Conservation (phyloP, 2,329 filamentous ascomycete species). For the Trichoderma asperellum region DNA sequence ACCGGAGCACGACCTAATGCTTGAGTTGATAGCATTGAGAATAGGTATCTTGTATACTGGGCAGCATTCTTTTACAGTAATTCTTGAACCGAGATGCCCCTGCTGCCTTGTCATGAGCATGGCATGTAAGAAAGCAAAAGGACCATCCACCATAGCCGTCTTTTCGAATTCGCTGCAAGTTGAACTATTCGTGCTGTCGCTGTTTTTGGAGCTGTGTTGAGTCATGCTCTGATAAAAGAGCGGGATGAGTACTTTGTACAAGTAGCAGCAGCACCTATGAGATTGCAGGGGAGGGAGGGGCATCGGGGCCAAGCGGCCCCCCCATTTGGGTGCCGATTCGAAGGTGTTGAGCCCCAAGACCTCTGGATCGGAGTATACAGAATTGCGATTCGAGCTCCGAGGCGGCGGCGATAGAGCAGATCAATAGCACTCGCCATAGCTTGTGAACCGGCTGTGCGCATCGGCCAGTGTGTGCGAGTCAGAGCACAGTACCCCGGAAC, state of each 20-base stretch:
- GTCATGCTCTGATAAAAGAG: constrained; percentile 9
- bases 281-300: neutral
- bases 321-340: constrained; percentile 16
- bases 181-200: constrained; percentile 18
- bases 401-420: neutral
- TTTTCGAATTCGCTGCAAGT: neutral
- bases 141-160: neutral
- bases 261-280: neutral
- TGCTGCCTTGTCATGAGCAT: neutral
- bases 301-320: constrained; percentile 12
- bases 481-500: constrained; percentile 9
- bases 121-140: neutral
- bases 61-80: neutral
- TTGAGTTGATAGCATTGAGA: neutral
- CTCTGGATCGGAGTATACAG: neutral
- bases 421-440: neutral
- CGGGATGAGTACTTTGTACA: constrained; percentile 4
- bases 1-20: neutral
- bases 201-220: constrained; percentile 8
- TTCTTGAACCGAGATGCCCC: neutral
- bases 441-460: neutral
- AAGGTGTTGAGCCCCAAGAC: constrained; percentile 5
- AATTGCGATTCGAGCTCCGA: constrained; percentile 19
- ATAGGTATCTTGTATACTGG: neutral
- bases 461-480: neutral